A percentile compares a stretch with the other conserved stretches of the same genome.
Evolutionary conservation across 225 moss, liverwort and hornwort genomes (phyloP).

Genomic region (Sphagnum contortum): DNA sequence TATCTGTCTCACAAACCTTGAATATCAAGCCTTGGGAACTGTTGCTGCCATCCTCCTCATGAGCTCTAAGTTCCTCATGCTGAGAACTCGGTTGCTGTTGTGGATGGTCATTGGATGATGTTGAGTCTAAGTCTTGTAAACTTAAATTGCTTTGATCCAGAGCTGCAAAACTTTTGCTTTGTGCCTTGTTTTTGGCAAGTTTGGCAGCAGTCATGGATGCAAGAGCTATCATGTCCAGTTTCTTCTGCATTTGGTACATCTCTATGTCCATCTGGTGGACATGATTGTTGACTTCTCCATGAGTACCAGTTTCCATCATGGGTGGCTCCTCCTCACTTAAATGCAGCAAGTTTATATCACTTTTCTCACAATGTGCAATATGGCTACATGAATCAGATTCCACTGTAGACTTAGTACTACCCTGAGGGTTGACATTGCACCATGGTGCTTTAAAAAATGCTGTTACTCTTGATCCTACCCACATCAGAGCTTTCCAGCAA

Average conservation of each 20-base stretch:
- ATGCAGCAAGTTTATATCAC: no score
- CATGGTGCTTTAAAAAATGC: slow-evolving; percentile 30
- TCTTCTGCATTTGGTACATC: slow-evolving; percentile 29
- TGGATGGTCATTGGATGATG: no score
- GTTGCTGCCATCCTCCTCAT: no score
- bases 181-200: slow-evolving; percentile 9
- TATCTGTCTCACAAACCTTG: slow-evolving; percentile 28
- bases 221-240: slow-evolving; percentile 38
- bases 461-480: no score
- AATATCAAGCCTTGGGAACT: slow-evolving; percentile 1
- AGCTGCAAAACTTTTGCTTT: neutral
- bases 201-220: slow-evolving; percentile 22
- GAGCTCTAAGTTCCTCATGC: no score
- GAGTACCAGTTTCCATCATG: neutral
- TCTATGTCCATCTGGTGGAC: slow-evolving; percentile 21
- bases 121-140: no score
- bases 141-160: no score
- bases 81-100: no score
- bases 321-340: slow-evolving; percentile 4
- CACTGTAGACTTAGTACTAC: slow-evolving; percentile 1
- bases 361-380: no score
- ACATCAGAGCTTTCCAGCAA: neutral
- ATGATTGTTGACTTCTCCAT: no score
- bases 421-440: neutral
- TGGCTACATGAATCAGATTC: no score